Evolutionary conservation across 2,329 filamentous ascomycete genomes (phyloP).

Genomic region (Alternaria burnsii): DNA sequence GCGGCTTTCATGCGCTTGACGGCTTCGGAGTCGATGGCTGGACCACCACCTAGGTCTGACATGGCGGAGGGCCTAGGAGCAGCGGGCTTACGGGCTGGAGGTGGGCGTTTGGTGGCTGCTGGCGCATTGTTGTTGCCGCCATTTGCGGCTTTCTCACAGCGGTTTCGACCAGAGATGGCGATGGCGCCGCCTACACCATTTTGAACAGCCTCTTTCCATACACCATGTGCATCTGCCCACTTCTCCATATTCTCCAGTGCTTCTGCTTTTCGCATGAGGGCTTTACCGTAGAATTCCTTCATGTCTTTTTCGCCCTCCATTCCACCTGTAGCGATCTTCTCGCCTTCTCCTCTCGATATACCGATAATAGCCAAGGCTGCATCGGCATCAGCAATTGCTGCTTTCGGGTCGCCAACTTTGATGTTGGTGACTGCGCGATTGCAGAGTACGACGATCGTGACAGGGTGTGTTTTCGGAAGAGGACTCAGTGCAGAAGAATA

Average conservation of each 20-base stretch:
- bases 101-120: slow-evolving; percentile 29
- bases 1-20: slow-evolving; percentile 83
- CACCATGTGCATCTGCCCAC: slow-evolving; percentile 81
- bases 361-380: slow-evolving; percentile 82
- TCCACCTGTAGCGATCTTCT: slow-evolving; percentile 74
- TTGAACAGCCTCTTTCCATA: slow-evolving; percentile 86
- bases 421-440: slow-evolving; percentile 90
- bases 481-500: slow-evolving; percentile 80
- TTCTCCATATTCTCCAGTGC: slow-evolving; percentile 94
- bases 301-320: slow-evolving; percentile 76
- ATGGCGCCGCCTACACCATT: slow-evolving; percentile 84
- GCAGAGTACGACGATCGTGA: slow-evolving; percentile 86
- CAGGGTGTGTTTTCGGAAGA: slow-evolving; percentile 80
- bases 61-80: slow-evolving; percentile 53
- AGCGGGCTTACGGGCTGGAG: slow-evolving; percentile 39
- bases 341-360: slow-evolving; percentile 76
- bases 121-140: slow-evolving; percentile 30
- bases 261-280: slow-evolving; percentile 92
- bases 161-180: slow-evolving; percentile 83
- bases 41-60: slow-evolving; percentile 49
- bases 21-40: slow-evolving; percentile 71
- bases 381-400: slow-evolving; percentile 85
- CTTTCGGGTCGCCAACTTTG: slow-evolving; percentile 91
- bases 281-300: slow-evolving; percentile 93
- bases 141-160: slow-evolving; percentile 85